Percentiles rank a stretch among this genome's conserved stretches.
Conservation (phyloP, 495 filamentous ascomycete genomes). For the Podospora pseudocomata region DNA sequence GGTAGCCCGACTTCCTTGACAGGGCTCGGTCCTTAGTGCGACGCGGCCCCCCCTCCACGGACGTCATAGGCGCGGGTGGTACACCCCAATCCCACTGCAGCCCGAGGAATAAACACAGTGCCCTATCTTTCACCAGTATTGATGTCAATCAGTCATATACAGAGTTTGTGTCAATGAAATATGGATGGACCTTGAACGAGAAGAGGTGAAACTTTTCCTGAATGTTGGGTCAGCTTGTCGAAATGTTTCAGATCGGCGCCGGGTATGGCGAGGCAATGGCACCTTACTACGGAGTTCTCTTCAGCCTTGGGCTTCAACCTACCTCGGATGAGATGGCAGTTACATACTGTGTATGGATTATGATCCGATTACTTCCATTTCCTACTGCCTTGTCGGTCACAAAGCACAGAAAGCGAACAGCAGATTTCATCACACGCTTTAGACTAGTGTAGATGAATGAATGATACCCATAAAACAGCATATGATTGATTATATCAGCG, state of each 20-base stretch:
- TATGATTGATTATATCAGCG: neutral
- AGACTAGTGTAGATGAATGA: neutral
- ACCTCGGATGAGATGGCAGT: neutral
- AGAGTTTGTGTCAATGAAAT: neutral
- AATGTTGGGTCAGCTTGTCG: neutral
- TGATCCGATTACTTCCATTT: no score
- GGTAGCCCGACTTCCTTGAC: neutral
- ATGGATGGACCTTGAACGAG: neutral
- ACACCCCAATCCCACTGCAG: conserved; percentile 5
- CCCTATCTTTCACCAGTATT: no score
- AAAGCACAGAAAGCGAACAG: no score
- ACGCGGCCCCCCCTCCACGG: conserved; percentile 10
- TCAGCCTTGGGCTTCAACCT: neutral
- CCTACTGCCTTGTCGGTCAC: no score
- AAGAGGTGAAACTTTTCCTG: neutral
- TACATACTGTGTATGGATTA: no score
- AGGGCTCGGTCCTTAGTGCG: neutral
- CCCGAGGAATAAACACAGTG: neutral
- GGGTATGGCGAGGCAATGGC: neutral
- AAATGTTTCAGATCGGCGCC: neutral
- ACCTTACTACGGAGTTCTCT: neutral
- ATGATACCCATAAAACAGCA: neutral
- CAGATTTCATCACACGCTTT: no score
- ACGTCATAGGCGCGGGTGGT: conserved; percentile 20
- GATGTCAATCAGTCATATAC: no score